Base-by-base conservation (phyloP, 805 yeast species). In the Candida broadrunensis region DNA sequence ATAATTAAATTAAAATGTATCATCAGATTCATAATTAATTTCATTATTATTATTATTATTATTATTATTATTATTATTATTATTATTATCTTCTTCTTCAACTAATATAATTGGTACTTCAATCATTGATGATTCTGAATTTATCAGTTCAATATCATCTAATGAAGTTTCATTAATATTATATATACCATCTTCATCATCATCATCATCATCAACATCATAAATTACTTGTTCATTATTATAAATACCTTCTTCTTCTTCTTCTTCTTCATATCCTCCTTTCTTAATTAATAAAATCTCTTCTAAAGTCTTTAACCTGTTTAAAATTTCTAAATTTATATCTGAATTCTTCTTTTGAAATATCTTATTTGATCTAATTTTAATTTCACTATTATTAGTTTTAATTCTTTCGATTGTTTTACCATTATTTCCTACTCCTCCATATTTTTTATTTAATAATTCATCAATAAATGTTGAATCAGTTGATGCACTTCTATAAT, bases 391-490 rank as follows among this genome's bases (percentile, higher is more conserved):
- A 29, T 29, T 27, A 19, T 36, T 18, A 26, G 42, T 23, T 18
- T 23, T 34, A 4, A 26, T 17, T 23, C 33, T 35, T 21, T 35
- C 41, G 12, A 23, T 34, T 5, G 5, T 31, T 12, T 12, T n/a
- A n/a, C 14, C 15, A 18, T 4, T 23, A 17, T 32, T 29, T 11
- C 15, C 19, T n/a, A 15, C 26, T 14, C 25, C 35, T 6, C 65
- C 65, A 38, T 57, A 63, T 37, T 55, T 56, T 36, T 53, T 56
- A 24, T 59, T 54, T 19, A 65, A 45, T 16, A 61, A 46, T 35
- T 64, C 70, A 38, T 65, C 70, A 33, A 64, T 58, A 36, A 65
- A 62, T 26, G 63, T 43, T 18, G 68, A 62, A 42, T 67, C 73
- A 30, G 67, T 63, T 38, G 70, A 67, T 33, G 69, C 70, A 29